Evolutionary conservation across 108 stramenopile species (phyloP).

Genomic region (Fragilaria crotonensis): DNA sequence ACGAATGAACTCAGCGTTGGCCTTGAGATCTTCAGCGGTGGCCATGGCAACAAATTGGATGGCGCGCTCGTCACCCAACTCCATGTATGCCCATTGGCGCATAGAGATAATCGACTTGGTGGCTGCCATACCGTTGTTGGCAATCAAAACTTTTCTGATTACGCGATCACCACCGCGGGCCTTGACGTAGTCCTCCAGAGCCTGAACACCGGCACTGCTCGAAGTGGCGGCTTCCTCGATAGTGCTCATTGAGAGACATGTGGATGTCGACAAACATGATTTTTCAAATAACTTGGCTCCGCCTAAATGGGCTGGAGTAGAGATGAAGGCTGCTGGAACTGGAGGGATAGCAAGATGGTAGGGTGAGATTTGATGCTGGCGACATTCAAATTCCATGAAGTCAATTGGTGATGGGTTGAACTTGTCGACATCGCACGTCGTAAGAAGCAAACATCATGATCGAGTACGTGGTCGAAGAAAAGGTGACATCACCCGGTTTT

Average conservation of each 20-base stretch:
- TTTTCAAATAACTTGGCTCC: background rate
- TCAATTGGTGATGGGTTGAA: background rate
- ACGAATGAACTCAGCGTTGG: constrained; percentile 97
- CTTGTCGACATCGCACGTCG: background rate
- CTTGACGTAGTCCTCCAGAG: constrained; percentile 85
- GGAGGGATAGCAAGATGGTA: background rate
- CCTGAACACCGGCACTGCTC: constrained; percentile 14
- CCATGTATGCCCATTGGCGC: constrained; percentile 98
- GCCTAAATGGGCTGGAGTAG: background rate
- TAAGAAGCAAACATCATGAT: background rate
- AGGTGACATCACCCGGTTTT: too few species aligned
- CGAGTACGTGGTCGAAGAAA: too few species aligned
- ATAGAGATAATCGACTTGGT: constrained; percentile 97
- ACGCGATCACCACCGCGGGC: constrained; percentile 76
- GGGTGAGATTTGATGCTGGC: background rate
- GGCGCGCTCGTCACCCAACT: constrained; percentile 91
- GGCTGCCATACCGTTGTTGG: constrained; percentile 99
- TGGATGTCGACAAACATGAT: background rate
- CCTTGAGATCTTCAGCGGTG: constrained; percentile 94
- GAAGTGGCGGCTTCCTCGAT: constrained; percentile 18
- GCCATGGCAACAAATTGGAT: constrained; percentile 98
- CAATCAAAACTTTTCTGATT: constrained; percentile 86
- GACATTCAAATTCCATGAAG: background rate
- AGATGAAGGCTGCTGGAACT: constrained; percentile 1
- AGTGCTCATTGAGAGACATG: constrained; percentile 7